phyloP scores from a whole-genome alignment of 2,329 filamentous ascomycete genomes.

The Trichoderma pleuroti region DNA sequence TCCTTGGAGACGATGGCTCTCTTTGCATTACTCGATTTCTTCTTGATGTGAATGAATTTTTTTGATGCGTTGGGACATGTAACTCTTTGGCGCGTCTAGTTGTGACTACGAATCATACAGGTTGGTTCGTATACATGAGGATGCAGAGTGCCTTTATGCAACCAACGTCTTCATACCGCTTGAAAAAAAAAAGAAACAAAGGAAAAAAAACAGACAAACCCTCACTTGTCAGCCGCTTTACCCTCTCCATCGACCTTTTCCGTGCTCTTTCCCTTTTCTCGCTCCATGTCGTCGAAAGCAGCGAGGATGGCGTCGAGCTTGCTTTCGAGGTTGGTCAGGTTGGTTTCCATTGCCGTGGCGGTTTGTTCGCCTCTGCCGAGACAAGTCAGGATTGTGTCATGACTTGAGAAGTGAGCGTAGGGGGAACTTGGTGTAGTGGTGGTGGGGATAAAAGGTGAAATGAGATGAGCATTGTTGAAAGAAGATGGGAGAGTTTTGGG shows the following conservation, averaged over 20 bases:
- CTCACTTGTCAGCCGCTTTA: conserved; percentile 2
- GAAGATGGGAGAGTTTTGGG: neutral
- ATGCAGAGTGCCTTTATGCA: neutral
- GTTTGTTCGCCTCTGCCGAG: conserved; percentile 50
- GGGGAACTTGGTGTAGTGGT: neutral
- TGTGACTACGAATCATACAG: neutral
- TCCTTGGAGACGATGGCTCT: neutral
- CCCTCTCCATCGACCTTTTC: neutral
- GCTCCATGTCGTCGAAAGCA: conserved; percentile 38
- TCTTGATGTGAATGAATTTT: neutral
- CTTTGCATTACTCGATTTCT: neutral
- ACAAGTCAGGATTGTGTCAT: neutral
- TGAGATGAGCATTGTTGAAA: neutral
- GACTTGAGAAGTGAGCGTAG: neutral
- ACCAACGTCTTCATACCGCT: neutral
- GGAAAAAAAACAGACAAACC: neutral
- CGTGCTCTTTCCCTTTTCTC: neutral
- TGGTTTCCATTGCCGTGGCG: conserved; percentile 50
- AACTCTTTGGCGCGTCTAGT: neutral
- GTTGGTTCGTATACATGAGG: neutral
- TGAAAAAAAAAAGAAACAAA: neutral
- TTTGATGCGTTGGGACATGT: neutral
- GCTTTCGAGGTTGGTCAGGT: conserved; percentile 49
- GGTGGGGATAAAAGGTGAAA: neutral
- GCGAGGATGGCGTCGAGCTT: conserved; percentile 55